These are phyloP conservation scores for Cnidoscolus chayamansa DNA, from an alignment of 441 rosid species.

Conservation along the genomic window DNA sequence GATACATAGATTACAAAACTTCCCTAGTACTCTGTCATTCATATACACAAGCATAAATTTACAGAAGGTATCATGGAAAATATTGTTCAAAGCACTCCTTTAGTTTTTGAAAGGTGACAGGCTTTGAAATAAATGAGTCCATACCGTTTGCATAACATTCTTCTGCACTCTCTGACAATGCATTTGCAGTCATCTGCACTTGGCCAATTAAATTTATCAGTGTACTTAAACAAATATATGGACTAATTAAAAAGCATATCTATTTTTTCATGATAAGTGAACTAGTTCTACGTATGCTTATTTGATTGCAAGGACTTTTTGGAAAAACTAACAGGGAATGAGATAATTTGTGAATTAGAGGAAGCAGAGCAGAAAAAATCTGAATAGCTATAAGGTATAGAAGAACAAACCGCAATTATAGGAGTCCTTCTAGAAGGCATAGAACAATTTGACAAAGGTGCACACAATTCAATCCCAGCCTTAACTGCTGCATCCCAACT, in stretches of 20 bases:
- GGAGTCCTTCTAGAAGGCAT: conserved; percentile 46
- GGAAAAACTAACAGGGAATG: neutral
- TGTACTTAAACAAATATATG: neutral
- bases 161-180: conserved; percentile 59
- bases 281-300: neutral
- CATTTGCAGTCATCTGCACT: conserved; percentile 68
- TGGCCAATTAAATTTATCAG: neutral
- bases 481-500: conserved; percentile 73
- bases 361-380: neutral
- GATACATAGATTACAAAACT: conserved; percentile 47
- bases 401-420: conserved; percentile 68
- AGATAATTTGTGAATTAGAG: neutral
- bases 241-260: neutral
- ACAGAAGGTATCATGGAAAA: conserved; percentile 42
- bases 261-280: too few relatives aligned
- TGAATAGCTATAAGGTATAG: neutral
- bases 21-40: conserved; percentile 41
- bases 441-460: conserved; percentile 28
- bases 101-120: conserved; percentile 75
- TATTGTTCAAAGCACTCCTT: conserved; percentile 68
- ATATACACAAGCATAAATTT: conserved; percentile 36
- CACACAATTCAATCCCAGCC: conserved; percentile 57
- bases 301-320: neutral
- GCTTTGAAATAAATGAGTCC: conserved; percentile 94
- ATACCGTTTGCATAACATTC: conserved; percentile 82